phyloP scores from a whole-genome alignment of 768 basidiomycete genomes.

The Boletus vinaceobasis region DNA sequence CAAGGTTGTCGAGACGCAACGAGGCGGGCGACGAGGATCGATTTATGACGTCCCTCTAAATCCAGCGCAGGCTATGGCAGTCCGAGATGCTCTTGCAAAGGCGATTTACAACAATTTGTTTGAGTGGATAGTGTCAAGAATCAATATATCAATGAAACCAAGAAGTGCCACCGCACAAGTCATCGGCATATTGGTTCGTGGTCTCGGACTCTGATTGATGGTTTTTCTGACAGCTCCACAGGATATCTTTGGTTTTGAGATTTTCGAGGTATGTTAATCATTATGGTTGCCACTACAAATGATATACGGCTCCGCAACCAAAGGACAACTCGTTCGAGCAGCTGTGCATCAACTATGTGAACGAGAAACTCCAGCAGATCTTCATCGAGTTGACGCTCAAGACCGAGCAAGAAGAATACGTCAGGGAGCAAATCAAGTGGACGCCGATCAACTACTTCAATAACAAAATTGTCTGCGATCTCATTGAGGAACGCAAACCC shows the following conservation, averaged over 20 bases:
- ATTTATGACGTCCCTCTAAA: constrained; percentile 97
- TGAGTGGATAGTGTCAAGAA: constrained; percentile 97
- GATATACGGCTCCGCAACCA: constrained; percentile 22
- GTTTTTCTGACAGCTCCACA: constrained; percentile 23
- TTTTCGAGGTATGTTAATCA: constrained; percentile 69
- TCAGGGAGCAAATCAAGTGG: constrained; percentile 98
- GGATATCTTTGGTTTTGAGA: constrained; percentile 99
- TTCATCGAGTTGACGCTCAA: constrained; percentile 99
- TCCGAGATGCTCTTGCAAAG: constrained; percentile 89
- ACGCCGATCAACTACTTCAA: constrained; percentile 99
- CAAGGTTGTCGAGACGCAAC: constrained; percentile 86
- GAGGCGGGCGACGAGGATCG: constrained; percentile 89
- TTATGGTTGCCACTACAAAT: neutral
- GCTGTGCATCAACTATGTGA: constrained; percentile 99
- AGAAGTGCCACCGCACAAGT: constrained; percentile 69
- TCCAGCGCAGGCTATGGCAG: constrained; percentile 83
- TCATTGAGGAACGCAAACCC: constrained; percentile 94
- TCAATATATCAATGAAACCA: constrained; percentile 96
- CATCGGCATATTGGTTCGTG: constrained; percentile 83
- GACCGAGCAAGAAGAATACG: constrained; percentile 99
- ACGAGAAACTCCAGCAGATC: constrained; percentile 99
- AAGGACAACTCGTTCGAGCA: constrained; percentile 96
- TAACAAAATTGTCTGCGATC: constrained; percentile 96
- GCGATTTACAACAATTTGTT: constrained; percentile 98
- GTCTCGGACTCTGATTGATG: neutral